Conservation (phyloP, 352 stramenopile genomes). For the Phytophthora macrochlamydospora region DNA sequence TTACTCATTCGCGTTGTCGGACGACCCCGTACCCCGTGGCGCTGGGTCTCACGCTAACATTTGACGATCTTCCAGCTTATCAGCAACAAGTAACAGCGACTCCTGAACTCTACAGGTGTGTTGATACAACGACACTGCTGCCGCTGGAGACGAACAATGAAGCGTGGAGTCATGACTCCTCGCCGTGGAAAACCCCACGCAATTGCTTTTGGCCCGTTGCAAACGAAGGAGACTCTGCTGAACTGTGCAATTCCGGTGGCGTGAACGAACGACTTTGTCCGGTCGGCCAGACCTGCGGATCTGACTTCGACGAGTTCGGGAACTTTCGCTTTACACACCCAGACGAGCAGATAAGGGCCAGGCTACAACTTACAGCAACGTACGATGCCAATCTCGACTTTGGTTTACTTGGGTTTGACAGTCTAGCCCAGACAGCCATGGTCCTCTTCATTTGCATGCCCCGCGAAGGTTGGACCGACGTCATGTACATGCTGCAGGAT, state of each 20-base stretch:
- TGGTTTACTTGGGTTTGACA: constrained; percentile 88
- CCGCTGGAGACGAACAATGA: constrained; percentile 22
- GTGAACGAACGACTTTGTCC: constrained; percentile 37
- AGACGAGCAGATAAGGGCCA: constrained; percentile 30
- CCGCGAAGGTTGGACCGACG: constrained; percentile 86
- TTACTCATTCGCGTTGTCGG: constrained; percentile 68
- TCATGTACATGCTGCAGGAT: constrained; percentile 73
- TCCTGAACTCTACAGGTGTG: constrained; percentile 14
- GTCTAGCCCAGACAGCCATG: constrained; percentile 80
- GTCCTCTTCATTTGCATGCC: constrained; percentile 92
- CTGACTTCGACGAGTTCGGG: constrained; percentile 59
- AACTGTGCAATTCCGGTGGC: constrained; percentile 58
- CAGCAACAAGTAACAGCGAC: constrained; percentile 23
- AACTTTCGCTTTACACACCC: constrained; percentile 73
- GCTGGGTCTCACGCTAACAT: constrained; percentile 42
- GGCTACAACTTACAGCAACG: constrained; percentile 33
- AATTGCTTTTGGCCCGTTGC: constrained; percentile 91
- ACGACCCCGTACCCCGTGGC: constrained; percentile 70
- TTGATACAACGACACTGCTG: constrained; percentile 14
- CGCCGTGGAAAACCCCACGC: constrained; percentile 54
- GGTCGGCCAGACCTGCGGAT: constrained; percentile 53
- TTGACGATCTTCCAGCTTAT: constrained; percentile 35
- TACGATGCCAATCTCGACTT: constrained; percentile 82
- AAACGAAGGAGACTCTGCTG: constrained; percentile 40
- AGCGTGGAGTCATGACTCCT: constrained; percentile 52